A percentile compares a stretch with the other conserved stretches of the same genome.
These are phyloP conservation scores for Aspergillus nomiae DNA, from an alignment of 2,329 filamentous ascomycete genomes.

Conservation along the genomic window DNA sequence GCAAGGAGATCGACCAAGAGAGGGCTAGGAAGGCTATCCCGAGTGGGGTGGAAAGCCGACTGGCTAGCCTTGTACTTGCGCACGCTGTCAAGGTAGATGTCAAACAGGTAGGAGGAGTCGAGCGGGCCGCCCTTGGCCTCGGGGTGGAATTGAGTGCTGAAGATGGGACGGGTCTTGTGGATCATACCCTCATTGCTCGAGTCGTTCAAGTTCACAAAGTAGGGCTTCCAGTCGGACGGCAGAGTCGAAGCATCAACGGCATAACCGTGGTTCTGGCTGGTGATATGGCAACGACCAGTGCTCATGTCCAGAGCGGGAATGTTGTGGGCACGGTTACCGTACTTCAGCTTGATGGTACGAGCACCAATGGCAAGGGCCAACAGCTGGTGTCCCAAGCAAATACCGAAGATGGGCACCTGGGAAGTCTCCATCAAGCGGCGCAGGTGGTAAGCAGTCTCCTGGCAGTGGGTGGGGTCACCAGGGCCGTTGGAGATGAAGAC, in stretches of 20 bases:
- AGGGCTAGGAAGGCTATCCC: constrained; percentile 84
- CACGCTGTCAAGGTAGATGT: constrained; percentile 91
- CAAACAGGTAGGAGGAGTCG: constrained; percentile 94
- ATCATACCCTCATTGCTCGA: constrained; percentile 97
- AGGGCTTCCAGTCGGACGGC: constrained; percentile 88
- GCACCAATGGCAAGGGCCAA: constrained; percentile 87
- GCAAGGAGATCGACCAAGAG: constrained; percentile 87
- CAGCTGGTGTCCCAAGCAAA: constrained; percentile 96
- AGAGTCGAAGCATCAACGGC: constrained; percentile 86
- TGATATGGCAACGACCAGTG: constrained; percentile 97
- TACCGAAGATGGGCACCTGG: constrained; percentile 92
- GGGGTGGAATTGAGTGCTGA: constrained; percentile 98
- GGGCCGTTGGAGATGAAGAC: constrained; percentile 99
- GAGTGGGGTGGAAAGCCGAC: constrained; percentile 66
- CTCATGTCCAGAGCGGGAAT: constrained; percentile 93
- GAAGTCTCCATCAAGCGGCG: constrained; percentile 87
- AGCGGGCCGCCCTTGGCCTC: constrained; percentile 97
- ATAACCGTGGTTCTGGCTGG: constrained; percentile 97
- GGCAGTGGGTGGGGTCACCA: constrained; percentile 96
- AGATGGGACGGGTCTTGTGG: constrained; percentile 93
- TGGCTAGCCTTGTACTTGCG: constrained; percentile 85
- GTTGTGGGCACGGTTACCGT: constrained; percentile 98
- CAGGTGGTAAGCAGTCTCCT: constrained; percentile 90
- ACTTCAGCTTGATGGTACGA: constrained; percentile 95
- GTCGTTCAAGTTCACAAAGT: constrained; percentile 98